These are phyloP conservation scores for Candida lessepsii DNA, from an alignment of 805 yeast species.

Conservation along the genomic window DNA sequence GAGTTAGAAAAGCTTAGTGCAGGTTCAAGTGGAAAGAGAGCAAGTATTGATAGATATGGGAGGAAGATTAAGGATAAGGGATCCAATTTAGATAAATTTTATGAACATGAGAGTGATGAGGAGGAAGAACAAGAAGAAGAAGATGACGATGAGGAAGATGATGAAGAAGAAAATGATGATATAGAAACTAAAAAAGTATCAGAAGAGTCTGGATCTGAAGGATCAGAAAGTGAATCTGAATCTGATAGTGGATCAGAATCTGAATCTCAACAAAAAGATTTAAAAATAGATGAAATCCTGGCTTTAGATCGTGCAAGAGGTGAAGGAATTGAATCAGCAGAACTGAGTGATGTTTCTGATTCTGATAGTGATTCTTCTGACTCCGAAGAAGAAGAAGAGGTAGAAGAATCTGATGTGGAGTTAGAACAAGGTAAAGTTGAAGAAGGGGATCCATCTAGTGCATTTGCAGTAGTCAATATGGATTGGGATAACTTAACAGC, in stretches of 20 bases:
- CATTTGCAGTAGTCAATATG: conserved; percentile 89
- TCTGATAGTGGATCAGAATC: conserved; percentile 1
- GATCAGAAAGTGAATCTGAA: conserved; percentile 12
- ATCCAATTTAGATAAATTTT: conserved; percentile 64
- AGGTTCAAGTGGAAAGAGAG: conserved; percentile 49
- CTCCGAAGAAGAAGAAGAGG: conserved; percentile 42
- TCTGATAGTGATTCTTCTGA: conserved; percentile 39
- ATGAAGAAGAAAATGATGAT: conserved; percentile 27
- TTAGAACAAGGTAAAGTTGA: conserved; percentile 63
- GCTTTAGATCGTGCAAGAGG: conserved; percentile 66
- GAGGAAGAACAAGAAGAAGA: conserved; percentile 19
- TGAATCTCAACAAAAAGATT: background rate
- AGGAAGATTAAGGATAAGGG: conserved; percentile 55
- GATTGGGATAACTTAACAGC: conserved; percentile 97
- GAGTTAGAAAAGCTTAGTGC: conserved; percentile 51
- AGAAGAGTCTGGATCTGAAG: conserved; percentile 10
- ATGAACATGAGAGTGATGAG: conserved; percentile 35
- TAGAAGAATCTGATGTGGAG: conserved; percentile 54
- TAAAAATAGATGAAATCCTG: too few species aligned
- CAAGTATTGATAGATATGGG: conserved; percentile 84
- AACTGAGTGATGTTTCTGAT: conserved; percentile 20
- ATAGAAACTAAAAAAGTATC: conserved; percentile 19
- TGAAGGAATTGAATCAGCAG: conserved; percentile 35
- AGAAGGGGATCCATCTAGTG: conserved; percentile 77
- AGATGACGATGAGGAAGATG: conserved; percentile 24